These are phyloP conservation scores for Ceratobasidium sp. DNA, from an alignment of 1,284 basidiomycete genomes.

Conservation along the genomic window DNA sequence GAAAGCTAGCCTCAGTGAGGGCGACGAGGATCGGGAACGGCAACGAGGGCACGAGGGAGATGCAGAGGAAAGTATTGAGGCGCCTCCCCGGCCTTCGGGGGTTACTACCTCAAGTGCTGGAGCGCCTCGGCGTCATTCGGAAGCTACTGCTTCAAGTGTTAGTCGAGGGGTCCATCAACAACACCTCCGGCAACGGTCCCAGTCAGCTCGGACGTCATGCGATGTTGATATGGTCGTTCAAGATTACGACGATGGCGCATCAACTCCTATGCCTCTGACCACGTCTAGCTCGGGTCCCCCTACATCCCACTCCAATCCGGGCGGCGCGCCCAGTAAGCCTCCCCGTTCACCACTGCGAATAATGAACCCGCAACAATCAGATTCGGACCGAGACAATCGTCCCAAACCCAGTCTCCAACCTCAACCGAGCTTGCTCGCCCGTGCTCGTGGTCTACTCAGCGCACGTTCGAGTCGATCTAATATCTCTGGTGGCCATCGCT, in stretches of 20 bases:
- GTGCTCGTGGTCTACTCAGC: slow-evolving; percentile 11
- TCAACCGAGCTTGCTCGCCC: slow-evolving; percentile 23
- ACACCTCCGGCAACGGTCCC: slow-evolving; percentile 23
- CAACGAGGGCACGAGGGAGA: background rate
- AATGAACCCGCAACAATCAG: background rate
- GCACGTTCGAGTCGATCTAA: slow-evolving; percentile 1
- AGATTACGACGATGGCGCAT: background rate
- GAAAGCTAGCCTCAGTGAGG: slow-evolving; percentile 33
- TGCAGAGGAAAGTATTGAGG: background rate
- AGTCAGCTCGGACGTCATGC: slow-evolving; percentile 15
- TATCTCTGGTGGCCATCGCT: background rate
- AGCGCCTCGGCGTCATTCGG: slow-evolving; percentile 2
- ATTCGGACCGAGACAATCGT: background rate
- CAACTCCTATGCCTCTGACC: background rate
- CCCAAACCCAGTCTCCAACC: background rate
- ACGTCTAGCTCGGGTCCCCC: background rate
- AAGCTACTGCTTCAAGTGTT: slow-evolving; percentile 2
- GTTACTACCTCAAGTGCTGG: slow-evolving; percentile 1
- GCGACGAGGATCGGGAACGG: slow-evolving; percentile 19
- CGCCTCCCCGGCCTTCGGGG: slow-evolving; percentile 1
- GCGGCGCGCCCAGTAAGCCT: background rate
- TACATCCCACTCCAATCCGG: background rate
- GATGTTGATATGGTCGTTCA: slow-evolving; percentile 1
- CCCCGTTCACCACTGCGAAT: background rate
- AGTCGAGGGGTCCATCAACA: background rate